Evolutionary conservation across 1,139 yeast species (phyloP).

Genomic region (Scheffersomyces stambukii): DNA sequence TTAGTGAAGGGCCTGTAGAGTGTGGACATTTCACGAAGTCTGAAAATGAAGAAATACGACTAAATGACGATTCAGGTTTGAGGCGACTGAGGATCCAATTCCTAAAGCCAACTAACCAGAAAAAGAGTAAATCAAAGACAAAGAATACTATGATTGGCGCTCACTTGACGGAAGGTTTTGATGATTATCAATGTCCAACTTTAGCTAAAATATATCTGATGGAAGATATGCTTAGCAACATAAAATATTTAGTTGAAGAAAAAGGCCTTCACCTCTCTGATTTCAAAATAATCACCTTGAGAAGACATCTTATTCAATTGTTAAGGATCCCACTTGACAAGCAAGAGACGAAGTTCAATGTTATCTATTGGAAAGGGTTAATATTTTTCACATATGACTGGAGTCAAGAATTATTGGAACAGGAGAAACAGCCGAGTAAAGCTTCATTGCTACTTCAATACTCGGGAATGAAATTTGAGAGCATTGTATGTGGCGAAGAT

Average conservation of each 20-base stretch:
- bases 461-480: conserved; percentile 21
- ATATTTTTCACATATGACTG: conserved; percentile 20
- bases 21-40: conserved; percentile 7
- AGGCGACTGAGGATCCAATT: conserved; percentile 3
- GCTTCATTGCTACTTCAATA: conserved; percentile 15
- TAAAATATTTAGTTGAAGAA: conserved; percentile 11
- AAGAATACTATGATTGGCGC: conserved; percentile 16
- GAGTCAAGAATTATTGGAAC: conserved; percentile 9
- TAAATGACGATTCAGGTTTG: conserved; percentile 8
- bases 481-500: conserved; percentile 13
- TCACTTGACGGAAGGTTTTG: conserved; percentile 16
- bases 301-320: conserved; percentile 18
- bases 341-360: conserved; percentile 13
- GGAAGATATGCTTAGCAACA: conserved; percentile 15
- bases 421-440: conserved; percentile 2
- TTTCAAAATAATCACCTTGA: conserved; percentile 15
- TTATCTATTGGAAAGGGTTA: conserved; percentile 18
- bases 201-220: conserved; percentile 14
- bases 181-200: conserved; percentile 10
- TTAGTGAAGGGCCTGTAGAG: conserved; percentile 6
- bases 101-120: conserved; percentile 4
- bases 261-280: conserved; percentile 5
- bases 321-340: conserved; percentile 18
- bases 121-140: conserved; percentile 5
- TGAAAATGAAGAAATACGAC: conserved; percentile 1